These are phyloP conservation scores for Orbilia ellipsospora DNA, from an alignment of 2,329 filamentous ascomycete genomes.

Conservation along the genomic window DNA sequence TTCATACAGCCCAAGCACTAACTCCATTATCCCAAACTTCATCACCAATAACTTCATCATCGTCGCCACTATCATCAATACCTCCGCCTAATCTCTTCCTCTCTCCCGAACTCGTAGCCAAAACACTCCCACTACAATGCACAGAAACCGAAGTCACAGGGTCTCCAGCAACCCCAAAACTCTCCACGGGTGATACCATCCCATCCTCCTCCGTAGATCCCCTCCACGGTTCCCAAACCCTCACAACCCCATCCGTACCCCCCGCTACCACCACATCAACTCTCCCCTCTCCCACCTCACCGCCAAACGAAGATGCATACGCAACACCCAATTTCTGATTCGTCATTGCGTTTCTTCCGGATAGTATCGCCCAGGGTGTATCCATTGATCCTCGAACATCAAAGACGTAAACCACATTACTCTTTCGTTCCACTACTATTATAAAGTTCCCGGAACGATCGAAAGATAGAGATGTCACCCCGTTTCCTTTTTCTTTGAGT, in stretches of 20 bases:
- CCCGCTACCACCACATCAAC: constrained; percentile 65
- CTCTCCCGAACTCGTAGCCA: constrained; percentile 63
- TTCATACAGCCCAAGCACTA: constrained; percentile 25
- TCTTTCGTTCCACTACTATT: constrained; percentile 65
- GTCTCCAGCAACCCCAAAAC: constrained; percentile 61
- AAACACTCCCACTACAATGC: constrained; percentile 61
- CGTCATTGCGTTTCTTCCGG: constrained; percentile 59
- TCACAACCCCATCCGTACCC: constrained; percentile 65
- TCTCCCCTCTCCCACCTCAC: constrained; percentile 23
- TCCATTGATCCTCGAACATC: constrained; percentile 62
- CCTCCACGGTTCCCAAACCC: constrained; percentile 60
- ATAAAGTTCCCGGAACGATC: constrained; percentile 65
- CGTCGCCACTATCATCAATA: neutral
- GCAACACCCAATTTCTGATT: constrained; percentile 66
- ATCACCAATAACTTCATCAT: neutral
- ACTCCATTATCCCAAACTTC: constrained; percentile 38
- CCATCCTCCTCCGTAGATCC: constrained; percentile 36
- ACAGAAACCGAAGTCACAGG: constrained; percentile 61
- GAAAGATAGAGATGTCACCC: constrained; percentile 65
- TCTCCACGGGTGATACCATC: constrained; percentile 59
- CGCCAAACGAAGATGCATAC: constrained; percentile 57
- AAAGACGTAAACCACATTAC: constrained; percentile 65
- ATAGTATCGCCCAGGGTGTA: neutral
- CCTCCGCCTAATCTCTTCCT: constrained; percentile 35
- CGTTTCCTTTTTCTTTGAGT: constrained; percentile 60